Evolutionary conservation across 805 yeast genomes (phyloP).

Genomic region (Yarrowia hollandica): DNA sequence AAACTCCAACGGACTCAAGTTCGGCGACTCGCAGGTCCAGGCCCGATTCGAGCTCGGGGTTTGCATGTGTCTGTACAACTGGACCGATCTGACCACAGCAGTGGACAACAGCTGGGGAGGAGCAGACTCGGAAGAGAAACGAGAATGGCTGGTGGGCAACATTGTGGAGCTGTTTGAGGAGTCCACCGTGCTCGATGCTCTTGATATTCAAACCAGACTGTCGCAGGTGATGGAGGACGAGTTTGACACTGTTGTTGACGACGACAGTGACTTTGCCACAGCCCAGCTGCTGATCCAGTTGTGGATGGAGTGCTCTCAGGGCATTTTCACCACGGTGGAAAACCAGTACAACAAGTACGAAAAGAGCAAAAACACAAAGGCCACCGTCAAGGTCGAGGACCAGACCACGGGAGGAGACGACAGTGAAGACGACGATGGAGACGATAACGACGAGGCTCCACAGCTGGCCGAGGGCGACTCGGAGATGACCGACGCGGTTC

Average conservation of each 20-base stretch:
- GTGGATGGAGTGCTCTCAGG: constrained; percentile 61
- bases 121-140: constrained; percentile 79
- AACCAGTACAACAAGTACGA: constrained; percentile 59
- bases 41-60: constrained; percentile 90
- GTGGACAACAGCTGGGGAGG: constrained; percentile 97
- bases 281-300: constrained; percentile 65
- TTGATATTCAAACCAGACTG: constrained; percentile 79
- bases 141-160: constrained; percentile 91
- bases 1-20: constrained; percentile 29
- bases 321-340: constrained; percentile 58
- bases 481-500: constrained; percentile 42
- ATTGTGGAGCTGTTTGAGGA: constrained; percentile 73
- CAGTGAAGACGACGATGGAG: constrained; percentile 51
- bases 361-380: constrained; percentile 49
- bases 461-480: constrained; percentile 44
- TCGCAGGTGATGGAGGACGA: constrained; percentile 93
- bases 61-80: constrained; percentile 82
- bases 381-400: constrained; percentile 44
- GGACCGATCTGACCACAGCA: constrained; percentile 88
- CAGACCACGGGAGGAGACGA: constrained; percentile 56
- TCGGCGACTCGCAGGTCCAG: constrained; percentile 61
- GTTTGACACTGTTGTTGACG: constrained; percentile 84
- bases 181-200: constrained; percentile 67
- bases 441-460: constrained; percentile 43
- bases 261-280: constrained; percentile 76